Conservation (phyloP, 2,329 filamentous ascomycete genomes). For the Verticillium albo-atrum region DNA sequence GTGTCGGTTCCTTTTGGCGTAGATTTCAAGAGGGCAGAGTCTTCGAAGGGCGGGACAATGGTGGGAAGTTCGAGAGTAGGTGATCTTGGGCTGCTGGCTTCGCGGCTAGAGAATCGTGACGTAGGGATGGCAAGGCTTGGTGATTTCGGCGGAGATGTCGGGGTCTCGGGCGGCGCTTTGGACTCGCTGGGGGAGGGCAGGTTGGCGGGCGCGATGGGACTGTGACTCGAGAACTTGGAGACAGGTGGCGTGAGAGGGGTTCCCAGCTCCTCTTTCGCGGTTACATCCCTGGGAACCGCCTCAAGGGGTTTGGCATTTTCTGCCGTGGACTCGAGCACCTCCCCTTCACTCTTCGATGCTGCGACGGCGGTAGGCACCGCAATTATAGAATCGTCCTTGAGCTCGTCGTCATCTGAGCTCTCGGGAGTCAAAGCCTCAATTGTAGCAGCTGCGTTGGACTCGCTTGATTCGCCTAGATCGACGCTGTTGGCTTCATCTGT, state of each 20-base stretch:
- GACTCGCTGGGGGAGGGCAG: not conserved
- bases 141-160: constrained; percentile 2
- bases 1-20: not conserved
- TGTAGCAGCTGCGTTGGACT: no score
- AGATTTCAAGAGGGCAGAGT: not conserved
- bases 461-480: not conserved
- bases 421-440: not conserved
- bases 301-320: no score
- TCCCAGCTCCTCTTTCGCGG: constrained; percentile 1
- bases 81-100: constrained; percentile 21
- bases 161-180: constrained; percentile 13
- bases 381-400: not conserved
- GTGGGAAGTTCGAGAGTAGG: constrained; percentile 10
- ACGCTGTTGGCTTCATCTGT: not conserved
- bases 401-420: not conserved
- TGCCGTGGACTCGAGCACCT: no score
- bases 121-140: constrained; percentile 25
- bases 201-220: not conserved
- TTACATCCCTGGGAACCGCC: not conserved
- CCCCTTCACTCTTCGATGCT: no score
- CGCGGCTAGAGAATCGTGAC: constrained; percentile 39
- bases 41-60: constrained; percentile 1
- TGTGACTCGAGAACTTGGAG: constrained; percentile 4
- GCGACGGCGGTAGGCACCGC: not conserved
- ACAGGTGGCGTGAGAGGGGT: constrained; percentile 6